phyloP scores from a whole-genome alignment of 2,329 filamentous ascomycete genomes.

The Fusarium secorum region DNA sequence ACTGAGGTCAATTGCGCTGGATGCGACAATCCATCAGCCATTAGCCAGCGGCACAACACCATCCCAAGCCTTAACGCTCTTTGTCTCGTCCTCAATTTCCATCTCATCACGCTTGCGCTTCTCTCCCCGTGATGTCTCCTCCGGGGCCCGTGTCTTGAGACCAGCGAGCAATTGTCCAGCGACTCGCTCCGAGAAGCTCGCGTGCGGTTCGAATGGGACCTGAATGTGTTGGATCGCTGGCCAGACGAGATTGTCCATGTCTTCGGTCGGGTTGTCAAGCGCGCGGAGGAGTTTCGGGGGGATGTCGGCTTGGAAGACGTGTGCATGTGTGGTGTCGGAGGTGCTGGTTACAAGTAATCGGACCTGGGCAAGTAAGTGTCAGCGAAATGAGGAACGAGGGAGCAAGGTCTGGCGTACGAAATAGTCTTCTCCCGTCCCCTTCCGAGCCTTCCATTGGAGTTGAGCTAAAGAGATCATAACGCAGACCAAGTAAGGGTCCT shows the following conservation, averaged over 20 bases:
- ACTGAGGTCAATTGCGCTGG: not conserved
- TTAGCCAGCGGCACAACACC: rapidly evolving
- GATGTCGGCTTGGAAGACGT: not conserved
- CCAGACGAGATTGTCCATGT: not conserved
- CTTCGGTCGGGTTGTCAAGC: not conserved
- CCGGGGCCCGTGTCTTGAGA: not conserved
- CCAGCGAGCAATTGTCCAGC: not conserved
- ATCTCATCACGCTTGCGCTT: not conserved
- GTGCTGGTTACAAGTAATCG: rapidly evolving
- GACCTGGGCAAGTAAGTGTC: not conserved
- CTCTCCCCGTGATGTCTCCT: rapidly evolving
- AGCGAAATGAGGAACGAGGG: rapidly evolving
- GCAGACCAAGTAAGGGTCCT: not conserved
- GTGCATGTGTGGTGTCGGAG: rapidly evolving
- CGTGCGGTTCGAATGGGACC: not conserved
- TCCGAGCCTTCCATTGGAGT: rapidly evolving
- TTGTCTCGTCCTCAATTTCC: not conserved
- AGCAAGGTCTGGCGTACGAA: not conserved
- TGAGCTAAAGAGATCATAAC: rapidly evolving
- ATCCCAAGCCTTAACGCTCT: not conserved
- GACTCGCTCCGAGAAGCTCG: not conserved
- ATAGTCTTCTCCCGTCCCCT: not conserved
- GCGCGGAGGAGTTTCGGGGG: rapidly evolving
- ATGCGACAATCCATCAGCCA: not conserved
- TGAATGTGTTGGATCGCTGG: not conserved